Percentiles rank a stretch among this genome's conserved stretches.
These are phyloP conservation scores for Pycnococcus provasolii DNA, from an alignment of 139 green algal species.

Conservation along the genomic window DNA sequence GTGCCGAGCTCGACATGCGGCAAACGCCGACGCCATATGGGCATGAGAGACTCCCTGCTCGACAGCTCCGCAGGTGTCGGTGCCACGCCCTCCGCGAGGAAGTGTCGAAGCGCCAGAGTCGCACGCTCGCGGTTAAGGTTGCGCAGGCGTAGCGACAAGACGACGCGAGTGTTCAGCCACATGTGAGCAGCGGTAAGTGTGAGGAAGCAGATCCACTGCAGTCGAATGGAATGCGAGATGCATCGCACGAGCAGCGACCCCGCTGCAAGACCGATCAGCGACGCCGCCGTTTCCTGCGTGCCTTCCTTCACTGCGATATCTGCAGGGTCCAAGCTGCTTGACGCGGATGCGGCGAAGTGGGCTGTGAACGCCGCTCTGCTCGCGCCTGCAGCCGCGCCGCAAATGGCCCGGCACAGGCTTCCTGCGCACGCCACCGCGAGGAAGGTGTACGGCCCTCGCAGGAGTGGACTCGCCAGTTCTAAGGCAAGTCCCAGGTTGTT, in stretches of 20 bases:
- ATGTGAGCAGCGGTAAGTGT: conserved; percentile 50
- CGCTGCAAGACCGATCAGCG: conserved; percentile 60
- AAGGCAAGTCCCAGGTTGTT: conserved; percentile 38
- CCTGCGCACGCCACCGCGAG: conserved; percentile 45
- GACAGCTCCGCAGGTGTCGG: too few species aligned
- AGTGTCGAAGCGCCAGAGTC: too few species aligned
- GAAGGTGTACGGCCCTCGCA: conserved; percentile 28
- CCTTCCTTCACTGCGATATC: conserved; percentile 67
- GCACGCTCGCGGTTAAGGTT: conserved; percentile 41
- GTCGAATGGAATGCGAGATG: neutral
- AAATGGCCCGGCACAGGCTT: conserved; percentile 47
- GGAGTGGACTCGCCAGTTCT: conserved; percentile 1
- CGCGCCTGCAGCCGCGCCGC: conserved; percentile 38
- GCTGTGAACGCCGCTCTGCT: conserved; percentile 64
- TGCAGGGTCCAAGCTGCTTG: conserved; percentile 18
- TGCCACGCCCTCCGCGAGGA: too few species aligned
- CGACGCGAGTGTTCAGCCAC: conserved; percentile 57
- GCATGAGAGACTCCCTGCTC: too few species aligned
- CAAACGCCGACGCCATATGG: too few species aligned
- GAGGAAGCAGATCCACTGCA: conserved; percentile 22
- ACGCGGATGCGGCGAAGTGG: conserved; percentile 64
- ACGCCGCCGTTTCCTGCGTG: conserved; percentile 57
- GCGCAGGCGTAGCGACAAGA: conserved; percentile 55
- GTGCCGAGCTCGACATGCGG: too few species aligned
- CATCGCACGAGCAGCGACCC: conserved; percentile 45